Base-by-base conservation (phyloP, 768 basidiomycete species). In the Chalciporus pseudorubinellus region DNA sequence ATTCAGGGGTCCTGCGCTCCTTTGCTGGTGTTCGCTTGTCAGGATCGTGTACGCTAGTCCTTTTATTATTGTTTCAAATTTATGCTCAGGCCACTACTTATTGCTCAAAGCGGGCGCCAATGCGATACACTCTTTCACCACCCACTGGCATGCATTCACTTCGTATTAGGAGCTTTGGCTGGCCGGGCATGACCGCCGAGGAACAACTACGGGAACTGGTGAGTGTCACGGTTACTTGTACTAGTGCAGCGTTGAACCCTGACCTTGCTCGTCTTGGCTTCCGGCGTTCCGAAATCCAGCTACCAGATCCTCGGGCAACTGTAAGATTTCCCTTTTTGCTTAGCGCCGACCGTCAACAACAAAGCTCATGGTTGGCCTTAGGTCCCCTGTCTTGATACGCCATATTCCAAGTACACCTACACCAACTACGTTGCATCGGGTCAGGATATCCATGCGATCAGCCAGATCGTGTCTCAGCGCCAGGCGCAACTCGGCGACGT, bases 361-460 rank as follows among this genome's bases (percentile, higher is more conserved):
- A 16, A 5, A n/a, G n/a, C 34, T 36, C 16, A 36, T 16, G 9
- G 34, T 36, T 36, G 34, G 14, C 34, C n/a, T 4, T 12, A 65
- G 63, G 28, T 42, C 43, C 53, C 49, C 19, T 52, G 19, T 18
- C 51, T 63, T 13, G 56, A 62, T 16, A 63, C 63, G 10, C 46
- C 44, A 10, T 59, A 55, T 38, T 59, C 57, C 21, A 52, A 52
- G 43, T 57, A 56, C 39, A 29, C 28, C 34, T 50, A 51, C 22
- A 53, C 50, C 43, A 57, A 66, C 47, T 43, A 51, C 31, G 39
- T 60, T 16, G 57, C 50, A 7, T 44, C 60, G 1, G 49, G 49
- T 9, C 36, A 46, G 28, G 52, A 63, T 12, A 18, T 52, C 9
- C 61, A 29, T 3, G 24, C 33, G 6, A 55, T 66, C 46, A 20